A percentile compares a stretch with the other conserved stretches of the same genome.
phyloP scores from a whole-genome alignment of 306 rosid genomes.

The Albizia julibrissin region DNA sequence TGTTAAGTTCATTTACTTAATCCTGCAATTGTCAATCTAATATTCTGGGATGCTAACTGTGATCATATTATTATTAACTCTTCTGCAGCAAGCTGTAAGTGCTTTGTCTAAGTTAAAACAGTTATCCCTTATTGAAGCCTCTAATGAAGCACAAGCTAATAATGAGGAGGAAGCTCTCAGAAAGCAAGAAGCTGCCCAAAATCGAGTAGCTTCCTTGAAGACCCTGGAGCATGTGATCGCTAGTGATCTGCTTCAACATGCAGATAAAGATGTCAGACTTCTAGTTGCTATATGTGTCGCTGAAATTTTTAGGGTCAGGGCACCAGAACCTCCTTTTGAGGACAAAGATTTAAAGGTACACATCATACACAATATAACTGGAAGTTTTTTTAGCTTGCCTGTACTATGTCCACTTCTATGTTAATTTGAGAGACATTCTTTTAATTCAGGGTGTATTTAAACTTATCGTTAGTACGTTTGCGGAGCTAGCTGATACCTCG shows the following conservation, averaged over 20 bases:
- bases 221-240: constrained; percentile 54
- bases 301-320: constrained; percentile 76
- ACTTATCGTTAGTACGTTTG: constrained; percentile 66
- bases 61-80: background rate
- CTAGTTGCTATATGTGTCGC: constrained; percentile 69
- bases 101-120: constrained; percentile 71
- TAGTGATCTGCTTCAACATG: constrained; percentile 58
- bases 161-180: constrained; percentile 35
- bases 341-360: constrained; percentile 73
- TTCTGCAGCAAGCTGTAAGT: constrained; percentile 66
- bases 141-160: constrained; percentile 40
- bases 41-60: background rate
- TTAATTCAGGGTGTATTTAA: constrained; percentile 69
- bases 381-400: background rate
- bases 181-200: constrained; percentile 38
- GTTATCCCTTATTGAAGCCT: constrained; percentile 40
- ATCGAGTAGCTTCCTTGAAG: constrained; percentile 47
- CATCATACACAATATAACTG: background rate
- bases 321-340: constrained; percentile 83
- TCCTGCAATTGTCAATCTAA: background rate
- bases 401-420: constrained; percentile 4
- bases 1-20: background rate
- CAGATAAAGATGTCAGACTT: constrained; percentile 82
- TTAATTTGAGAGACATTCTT: constrained; percentile 25
- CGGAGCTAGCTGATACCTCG: constrained; percentile 67